phyloP scores from a whole-genome alignment of 129 eudicot genomes.

The Ambrosia trifida region DNA sequence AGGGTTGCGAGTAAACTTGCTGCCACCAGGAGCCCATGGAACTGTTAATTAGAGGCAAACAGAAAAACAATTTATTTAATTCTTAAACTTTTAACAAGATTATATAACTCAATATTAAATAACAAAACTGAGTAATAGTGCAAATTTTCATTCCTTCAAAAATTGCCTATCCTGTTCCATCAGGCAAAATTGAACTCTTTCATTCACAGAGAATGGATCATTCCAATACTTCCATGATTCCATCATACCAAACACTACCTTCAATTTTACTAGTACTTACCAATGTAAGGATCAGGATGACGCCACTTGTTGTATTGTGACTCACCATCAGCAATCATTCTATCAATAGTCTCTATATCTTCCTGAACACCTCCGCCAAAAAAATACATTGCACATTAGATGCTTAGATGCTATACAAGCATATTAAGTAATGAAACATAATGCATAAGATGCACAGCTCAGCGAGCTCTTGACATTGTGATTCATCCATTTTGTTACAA shows the following conservation, averaged over 20 bases:
- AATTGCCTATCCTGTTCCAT: not conserved
- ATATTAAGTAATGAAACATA: not conserved
- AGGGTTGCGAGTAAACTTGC: slow-evolving; percentile 94
- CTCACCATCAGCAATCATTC: slow-evolving; percentile 91
- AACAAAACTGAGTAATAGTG: not conserved
- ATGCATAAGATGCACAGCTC: slow-evolving; percentile 3
- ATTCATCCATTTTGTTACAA: not conserved
- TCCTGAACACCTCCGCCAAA: slow-evolving; percentile 50
- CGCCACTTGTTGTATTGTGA: slow-evolving; percentile 77
- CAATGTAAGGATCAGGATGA: slow-evolving; percentile 98
- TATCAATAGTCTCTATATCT: slow-evolving; percentile 81
- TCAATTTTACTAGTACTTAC: slow-evolving; percentile 41
- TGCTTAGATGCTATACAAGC: slow-evolving; percentile 21
- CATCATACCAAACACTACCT: not conserved
- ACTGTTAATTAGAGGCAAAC: slow-evolving; percentile 46
- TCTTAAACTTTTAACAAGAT: not conserved
- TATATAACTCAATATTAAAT: not conserved
- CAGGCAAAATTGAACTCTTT: not conserved
- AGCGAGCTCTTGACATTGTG: slow-evolving; percentile 8
- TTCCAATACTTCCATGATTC: not conserved
- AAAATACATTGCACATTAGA: slow-evolving; percentile 20
- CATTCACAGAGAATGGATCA: not conserved
- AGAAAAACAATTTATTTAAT: not conserved
- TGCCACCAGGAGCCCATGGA: slow-evolving; percentile 99
- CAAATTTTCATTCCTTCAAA: not conserved